These are phyloP conservation scores for Iberis pinnata DNA, from an alignment of 345 rosid genomes.

Conservation along the genomic window DNA sequence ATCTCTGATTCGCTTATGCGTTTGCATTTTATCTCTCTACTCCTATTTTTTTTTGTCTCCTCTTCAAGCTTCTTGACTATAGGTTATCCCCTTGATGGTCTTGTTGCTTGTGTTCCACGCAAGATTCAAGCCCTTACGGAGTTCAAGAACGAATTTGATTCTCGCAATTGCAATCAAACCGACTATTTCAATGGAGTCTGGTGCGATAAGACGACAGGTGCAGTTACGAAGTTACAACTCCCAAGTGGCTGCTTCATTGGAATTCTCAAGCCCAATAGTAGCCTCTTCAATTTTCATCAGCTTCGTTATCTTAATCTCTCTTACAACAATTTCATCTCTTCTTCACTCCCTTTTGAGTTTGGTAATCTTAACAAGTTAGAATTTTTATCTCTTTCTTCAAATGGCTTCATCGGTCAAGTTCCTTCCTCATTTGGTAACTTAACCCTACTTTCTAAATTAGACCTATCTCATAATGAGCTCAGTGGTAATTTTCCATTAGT, in stretches of 20 bases:
- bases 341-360: conserved; percentile 5
- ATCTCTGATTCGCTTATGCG: background rate
- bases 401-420: conserved; percentile 6
- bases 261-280: conserved; percentile 6
- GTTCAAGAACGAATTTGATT: conserved; percentile 20
- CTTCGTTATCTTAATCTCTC: conserved; percentile 5
- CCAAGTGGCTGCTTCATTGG: conserved; percentile 5
- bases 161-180: background rate
- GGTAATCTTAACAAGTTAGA: conserved; percentile 2
- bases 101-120: conserved; percentile 2
- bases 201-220: conserved; percentile 17
- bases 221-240: conserved; percentile 9
- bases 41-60: background rate
- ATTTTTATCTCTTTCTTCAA: conserved; percentile 6
- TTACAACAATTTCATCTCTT: conserved; percentile 2
- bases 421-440: conserved; percentile 10
- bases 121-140: conserved; percentile 12
- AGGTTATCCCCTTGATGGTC: background rate
- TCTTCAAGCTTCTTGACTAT: background rate
- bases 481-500: conserved; percentile 11
- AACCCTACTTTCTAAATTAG: background rate
- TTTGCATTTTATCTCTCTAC: background rate
- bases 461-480: background rate
- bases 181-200: conserved; percentile 8
- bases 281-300: conserved; percentile 8